These are phyloP conservation scores for Citrus cavaleriei DNA, from an alignment of 345 rosid species.

Conservation along the genomic window DNA sequence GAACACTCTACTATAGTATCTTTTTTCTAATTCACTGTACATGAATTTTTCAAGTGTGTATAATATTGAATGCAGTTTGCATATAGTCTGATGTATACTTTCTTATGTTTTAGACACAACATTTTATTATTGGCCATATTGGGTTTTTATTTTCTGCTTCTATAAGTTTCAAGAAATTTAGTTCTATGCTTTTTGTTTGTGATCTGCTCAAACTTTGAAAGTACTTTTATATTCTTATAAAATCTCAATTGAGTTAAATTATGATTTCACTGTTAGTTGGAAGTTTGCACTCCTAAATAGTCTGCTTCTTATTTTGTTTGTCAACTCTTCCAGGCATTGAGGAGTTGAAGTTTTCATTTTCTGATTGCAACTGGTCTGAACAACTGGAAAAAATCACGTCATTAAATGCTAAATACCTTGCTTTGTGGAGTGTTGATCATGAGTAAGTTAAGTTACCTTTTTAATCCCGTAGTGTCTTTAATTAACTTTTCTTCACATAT, in stretches of 20 bases:
- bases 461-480: not conserved
- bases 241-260: not conserved
- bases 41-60: not conserved
- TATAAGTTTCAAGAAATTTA: not conserved
- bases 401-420: constrained; percentile 59
- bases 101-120: not conserved
- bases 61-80: not conserved
- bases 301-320: constrained; percentile 5
- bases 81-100: not conserved
- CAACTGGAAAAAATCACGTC: constrained; percentile 58
- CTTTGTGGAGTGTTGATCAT: constrained; percentile 44
- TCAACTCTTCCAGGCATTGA: constrained; percentile 51
- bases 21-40: not conserved
- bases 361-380: constrained; percentile 67
- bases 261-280: constrained; percentile 15
- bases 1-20: not conserved
- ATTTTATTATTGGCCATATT: not conserved
- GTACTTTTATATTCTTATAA: not conserved
- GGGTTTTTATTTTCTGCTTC: not conserved
- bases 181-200: not conserved
- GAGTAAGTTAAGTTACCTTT: constrained; percentile 47
- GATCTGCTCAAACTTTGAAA: not conserved
- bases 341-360: constrained; percentile 67
- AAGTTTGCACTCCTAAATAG: constrained; percentile 4
- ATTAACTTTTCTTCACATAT: not conserved